Base-by-base conservation (phyloP, 2,329 filamentous ascomycete species). In the Coniochaeta sp. region DNA sequence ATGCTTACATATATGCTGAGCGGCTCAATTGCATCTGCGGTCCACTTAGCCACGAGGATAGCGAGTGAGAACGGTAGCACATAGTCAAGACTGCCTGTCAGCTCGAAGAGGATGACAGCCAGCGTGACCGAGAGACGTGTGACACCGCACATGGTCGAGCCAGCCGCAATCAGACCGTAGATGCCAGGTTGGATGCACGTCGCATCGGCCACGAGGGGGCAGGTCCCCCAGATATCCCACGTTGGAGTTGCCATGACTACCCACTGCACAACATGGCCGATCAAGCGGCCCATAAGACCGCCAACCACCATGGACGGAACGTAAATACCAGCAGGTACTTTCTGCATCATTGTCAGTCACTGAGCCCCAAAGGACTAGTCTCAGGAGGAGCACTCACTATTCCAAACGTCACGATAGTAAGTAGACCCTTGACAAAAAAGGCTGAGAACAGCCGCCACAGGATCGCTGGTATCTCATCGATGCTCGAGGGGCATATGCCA, bases 301-400 rank as follows among this genome's bases (percentile, higher is more conserved):
- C 95, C 95, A 19, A 98, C 91, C 31, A 98, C 95, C 95, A 99
- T 99, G 67, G 93, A 97, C 3, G 95, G 95, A 1, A 99, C 93
- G 68, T 99, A 99, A 66, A 99, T 97, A 64, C 95, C 95, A 1
- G 93, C 92, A 11, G 95, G 95, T 0, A 98, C 87, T 80, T 98
- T 98, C 80, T 85, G 70, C 57, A 8, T 14, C 17, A 31, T 24
- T 57, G 54, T 57, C 54, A 57, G 54, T 14, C 14, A 55, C 26
- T 33, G 19, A 24, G 36, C 24, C 28, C 17, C 31, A 22, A 14
- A 22, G 16, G n/a, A 16, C 12, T 33, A 28, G 5, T 12, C 14
- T 26, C 47, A 14, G n/a, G 28, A 22, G 16, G 14, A 19, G 12
- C 36, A 79, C 83, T 73, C 74, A 85, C 82, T 66, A 97, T 93